Evolutionary conservation across 768 basidiomycete species (phyloP).

Genomic region (Rhodotorula babjevae): DNA sequence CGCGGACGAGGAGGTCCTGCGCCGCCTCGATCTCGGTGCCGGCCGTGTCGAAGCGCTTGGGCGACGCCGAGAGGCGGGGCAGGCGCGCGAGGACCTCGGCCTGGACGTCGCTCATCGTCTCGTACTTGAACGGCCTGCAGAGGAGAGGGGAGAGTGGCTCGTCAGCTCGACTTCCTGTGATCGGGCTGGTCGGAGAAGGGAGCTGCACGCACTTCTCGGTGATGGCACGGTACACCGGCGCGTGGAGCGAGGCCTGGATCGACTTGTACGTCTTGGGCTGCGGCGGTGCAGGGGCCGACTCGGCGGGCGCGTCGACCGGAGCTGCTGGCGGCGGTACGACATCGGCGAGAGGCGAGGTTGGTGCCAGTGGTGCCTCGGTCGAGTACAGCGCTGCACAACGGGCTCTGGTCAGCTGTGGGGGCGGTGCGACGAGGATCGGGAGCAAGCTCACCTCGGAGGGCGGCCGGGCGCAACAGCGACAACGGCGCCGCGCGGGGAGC

Average conservation of each 20-base stretch:
- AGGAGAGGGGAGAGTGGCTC: constrained; percentile 58
- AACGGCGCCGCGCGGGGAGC: too few relatives aligned
- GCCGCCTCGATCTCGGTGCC: constrained; percentile 40
- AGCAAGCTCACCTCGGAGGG: neutral
- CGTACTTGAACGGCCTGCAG: constrained; percentile 62
- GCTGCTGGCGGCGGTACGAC: neutral
- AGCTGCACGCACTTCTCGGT: constrained; percentile 27
- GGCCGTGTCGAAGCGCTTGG: constrained; percentile 45
- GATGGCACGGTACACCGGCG: constrained; percentile 38
- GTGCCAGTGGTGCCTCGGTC: neutral
- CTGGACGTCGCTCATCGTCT: constrained; percentile 75
- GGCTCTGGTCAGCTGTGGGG: neutral
- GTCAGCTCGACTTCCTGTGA: constrained; percentile 40
- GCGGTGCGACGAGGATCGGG: neutral
- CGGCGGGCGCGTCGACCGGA: neutral
- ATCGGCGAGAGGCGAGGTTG: neutral
- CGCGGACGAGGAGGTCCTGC: constrained; percentile 85
- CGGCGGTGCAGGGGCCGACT: neutral
- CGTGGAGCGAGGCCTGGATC: constrained; percentile 32
- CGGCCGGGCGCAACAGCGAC: neutral
- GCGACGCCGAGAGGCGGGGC: constrained; percentile 62
- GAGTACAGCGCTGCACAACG: neutral
- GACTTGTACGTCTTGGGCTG: constrained; percentile 16
- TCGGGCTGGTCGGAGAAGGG: too few relatives aligned
- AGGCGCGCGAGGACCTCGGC: constrained; percentile 69